Base-by-base conservation (phyloP, 179 eudicot species). In the Monotropa hypopitys region DNA sequence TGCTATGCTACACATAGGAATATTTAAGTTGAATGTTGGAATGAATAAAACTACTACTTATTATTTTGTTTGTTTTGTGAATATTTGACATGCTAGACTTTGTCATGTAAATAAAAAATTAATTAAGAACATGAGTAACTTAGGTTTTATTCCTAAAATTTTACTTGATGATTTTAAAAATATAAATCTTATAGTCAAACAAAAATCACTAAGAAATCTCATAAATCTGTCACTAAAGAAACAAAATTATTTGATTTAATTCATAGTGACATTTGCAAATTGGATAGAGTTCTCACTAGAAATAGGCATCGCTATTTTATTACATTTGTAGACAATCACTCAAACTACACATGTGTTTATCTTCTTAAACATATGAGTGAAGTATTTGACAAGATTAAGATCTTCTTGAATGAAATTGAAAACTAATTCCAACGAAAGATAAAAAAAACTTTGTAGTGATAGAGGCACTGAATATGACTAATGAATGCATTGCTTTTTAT, bases 1-100 rank as follows among this genome's bases (percentile, higher is more conserved):
- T 47, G 74, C 0, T 74, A 74, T 80, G 78, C 74, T n/a, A 33
- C 7, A 66, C 74, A 63, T 62, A n/a, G 73, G 65, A 4, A 79
- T 79, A 73, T 61, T 73, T 53, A 79, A 73, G 26, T 13, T 63
- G 7, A 79, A 79, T 73, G 53, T 73, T 73, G 80, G 54, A 3
- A 42, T 20, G 1, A 73, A 73, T 30, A 73, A 50, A 45, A 26
- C 13, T 71, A 2, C 35, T 28, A 23, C 4, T 8, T 15, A 8
- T 71, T 13, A 46, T 13, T 26, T 26, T 20, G n/a, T 72, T 33
- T 72, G 40, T n/a, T 49, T 4, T 79, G 16, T 79, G 6, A 72
- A 72, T 79, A 26, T 65, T 62, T 79, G 65, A 61, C 73, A 62
- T 62, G 68, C 40, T 32, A 30, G 42, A 30, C 40, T 69, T n/a